phyloP scores from a whole-genome alignment of 257 asterid genomes.

The Capsicum rhomboideum region DNA sequence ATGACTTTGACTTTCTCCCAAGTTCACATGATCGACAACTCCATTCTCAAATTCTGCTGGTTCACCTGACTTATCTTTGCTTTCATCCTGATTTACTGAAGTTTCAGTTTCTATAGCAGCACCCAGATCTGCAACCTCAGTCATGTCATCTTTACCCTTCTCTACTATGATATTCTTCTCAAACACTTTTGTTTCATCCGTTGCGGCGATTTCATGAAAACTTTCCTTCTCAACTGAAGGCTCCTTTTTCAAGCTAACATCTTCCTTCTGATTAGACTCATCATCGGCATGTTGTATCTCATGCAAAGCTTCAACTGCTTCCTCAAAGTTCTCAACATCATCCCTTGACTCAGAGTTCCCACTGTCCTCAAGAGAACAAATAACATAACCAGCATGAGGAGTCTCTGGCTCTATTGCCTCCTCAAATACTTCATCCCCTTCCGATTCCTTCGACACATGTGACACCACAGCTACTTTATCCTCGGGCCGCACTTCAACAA shows the following conservation, averaged over 20 bases:
- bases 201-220: conserved; percentile 9
- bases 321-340: conserved; percentile 33
- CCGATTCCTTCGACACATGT: conserved; percentile 28
- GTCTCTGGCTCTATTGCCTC: conserved; percentile 37
- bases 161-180: conserved; percentile 20
- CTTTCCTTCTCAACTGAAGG: conserved; percentile 5
- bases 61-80: conserved; percentile 12
- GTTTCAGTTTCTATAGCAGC: conserved; percentile 22
- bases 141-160: conserved; percentile 18
- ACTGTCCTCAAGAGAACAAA: conserved; percentile 14
- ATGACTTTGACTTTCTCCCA: conserved; percentile 7
- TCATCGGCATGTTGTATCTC: conserved; percentile 12
- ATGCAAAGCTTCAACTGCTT: conserved; percentile 23
- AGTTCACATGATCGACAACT: conserved; percentile 8
- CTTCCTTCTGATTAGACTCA: conserved; percentile 17
- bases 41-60: conserved; percentile 32
- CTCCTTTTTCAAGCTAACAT: conserved; percentile 6
- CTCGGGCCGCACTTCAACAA: conserved; percentile 13
- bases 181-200: conserved; percentile 16
- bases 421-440: conserved; percentile 40
- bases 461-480: conserved; percentile 17
- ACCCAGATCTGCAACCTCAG: conserved; percentile 19
- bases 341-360: conserved; percentile 10
- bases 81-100: conserved; percentile 15
- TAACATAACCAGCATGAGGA: conserved; percentile 9